Base-by-base conservation (phyloP, 2,329 filamentous ascomycete genomes). In the Fusarium sp. region DNA sequence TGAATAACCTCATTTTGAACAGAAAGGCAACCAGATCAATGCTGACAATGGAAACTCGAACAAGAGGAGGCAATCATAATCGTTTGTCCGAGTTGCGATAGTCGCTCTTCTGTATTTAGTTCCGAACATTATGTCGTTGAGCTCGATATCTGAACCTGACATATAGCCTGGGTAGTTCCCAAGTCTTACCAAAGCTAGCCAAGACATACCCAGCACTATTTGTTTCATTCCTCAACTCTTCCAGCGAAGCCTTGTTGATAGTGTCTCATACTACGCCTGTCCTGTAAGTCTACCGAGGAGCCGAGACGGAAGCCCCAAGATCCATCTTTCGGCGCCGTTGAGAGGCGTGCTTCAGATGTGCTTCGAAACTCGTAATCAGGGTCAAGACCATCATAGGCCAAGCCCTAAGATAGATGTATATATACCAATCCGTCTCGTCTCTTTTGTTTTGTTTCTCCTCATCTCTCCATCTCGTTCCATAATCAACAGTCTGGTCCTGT, bases 351-450 rank as follows among this genome's bases (percentile, higher is more conserved):
- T 77, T 77, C 76, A 78, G 74, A 78, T 73, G 56, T 76, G 74
- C 74, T 63, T 78, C 72, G 63, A 62, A 64, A 66, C 54, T 42
- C 52, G 70, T 60, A 44, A 60, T 56, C 43, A 53, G 63, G 73
- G 59, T 49, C 44, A 58, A 63, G 62, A 9, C 25, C 44, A 23
- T 23, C 28, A 43, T 44, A 30, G 7, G 47, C 19, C 70, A 65
- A 62, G 60, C 30, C 32, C 30, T 38, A 30, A 50, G 33, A 19
- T 42, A 44, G 21, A 43, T 43, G 44, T 43, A n/a, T 43, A 61
- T 59, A 67, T 63, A 57, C 64, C 83, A 86, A 86, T 79, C 79
- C 78, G 77, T 79, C 74, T 73, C 68, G 38, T 65, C 53, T 71
- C 61, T 67, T 78, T 69, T 72, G 60, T 74, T 74, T 68, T 68